Evolutionary conservation across 306 rosid species (phyloP).

Genomic region (Quercus gilva): DNA sequence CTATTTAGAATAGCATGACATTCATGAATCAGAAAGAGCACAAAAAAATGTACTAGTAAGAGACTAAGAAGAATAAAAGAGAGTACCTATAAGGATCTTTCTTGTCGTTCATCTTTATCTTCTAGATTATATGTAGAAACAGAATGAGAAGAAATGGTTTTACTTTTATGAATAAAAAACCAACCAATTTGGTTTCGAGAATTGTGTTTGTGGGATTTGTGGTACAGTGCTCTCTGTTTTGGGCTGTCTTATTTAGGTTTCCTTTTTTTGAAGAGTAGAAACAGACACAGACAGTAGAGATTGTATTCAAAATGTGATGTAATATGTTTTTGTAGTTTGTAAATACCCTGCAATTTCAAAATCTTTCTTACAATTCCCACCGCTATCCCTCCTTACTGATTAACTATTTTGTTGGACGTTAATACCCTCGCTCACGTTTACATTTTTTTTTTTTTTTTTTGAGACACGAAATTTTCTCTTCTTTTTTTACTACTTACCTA

Average conservation of each 20-base stretch:
- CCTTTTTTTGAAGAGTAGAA: background rate
- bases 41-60: background rate
- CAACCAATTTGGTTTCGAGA: no score
- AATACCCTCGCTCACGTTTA: conserved; percentile 6
- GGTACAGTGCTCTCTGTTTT: no score
- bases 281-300: background rate
- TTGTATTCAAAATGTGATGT: background rate
- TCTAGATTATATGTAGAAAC: background rate
- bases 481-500: no score
- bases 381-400: conserved; percentile 51
- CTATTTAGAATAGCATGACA: background rate
- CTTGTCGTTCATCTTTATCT: background rate
- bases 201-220: no score
- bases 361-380: conserved; percentile 56
- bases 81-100: background rate
- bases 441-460: background rate
- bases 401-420: conserved; percentile 3
- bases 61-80: background rate
- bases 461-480: no score
- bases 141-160: no score
- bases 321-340: no score
- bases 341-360: conserved; percentile 32
- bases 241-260: background rate
- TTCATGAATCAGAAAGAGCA: background rate
- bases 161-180: no score